Evolutionary conservation across 2,329 filamentous ascomycete species (phyloP).

Genomic region (Fusarium sp.): DNA sequence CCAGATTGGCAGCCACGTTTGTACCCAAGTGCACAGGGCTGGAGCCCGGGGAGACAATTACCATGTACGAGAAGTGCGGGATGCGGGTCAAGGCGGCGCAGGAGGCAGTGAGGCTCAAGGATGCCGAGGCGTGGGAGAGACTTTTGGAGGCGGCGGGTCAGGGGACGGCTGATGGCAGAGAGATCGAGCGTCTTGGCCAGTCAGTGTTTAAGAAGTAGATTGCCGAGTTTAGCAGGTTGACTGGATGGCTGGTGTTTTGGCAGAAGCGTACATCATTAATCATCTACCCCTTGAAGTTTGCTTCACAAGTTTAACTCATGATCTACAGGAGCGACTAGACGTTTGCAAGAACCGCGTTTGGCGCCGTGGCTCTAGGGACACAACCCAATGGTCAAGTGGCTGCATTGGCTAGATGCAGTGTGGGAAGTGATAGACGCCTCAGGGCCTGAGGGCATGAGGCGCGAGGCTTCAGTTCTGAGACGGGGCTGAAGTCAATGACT

Average conservation of each 20-base stretch:
- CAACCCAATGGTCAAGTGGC: conserved; percentile 16
- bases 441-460: conserved; percentile 2
- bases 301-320: background rate
- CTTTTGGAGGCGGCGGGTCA: conserved; percentile 80
- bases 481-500: conserved; percentile 1
- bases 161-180: conserved; percentile 73
- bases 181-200: conserved; percentile 84
- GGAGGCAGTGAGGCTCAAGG: conserved; percentile 86
- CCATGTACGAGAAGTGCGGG: conserved; percentile 98
- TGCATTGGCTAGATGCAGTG: background rate
- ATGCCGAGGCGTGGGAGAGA: conserved; percentile 79
- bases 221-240: background rate
- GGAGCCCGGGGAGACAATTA: conserved; percentile 75
- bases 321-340: background rate
- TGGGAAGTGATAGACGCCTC: background rate
- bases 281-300: background rate
- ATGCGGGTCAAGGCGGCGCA: conserved; percentile 90
- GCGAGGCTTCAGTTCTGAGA: conserved; percentile 10
- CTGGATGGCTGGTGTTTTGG: conserved; percentile 7
- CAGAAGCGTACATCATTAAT: conserved; percentile 10
- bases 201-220: conserved; percentile 63
- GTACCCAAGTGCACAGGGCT: conserved; percentile 87
- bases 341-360: conserved; percentile 9
- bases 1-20: conserved; percentile 84
- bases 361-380: background rate